Conservation (phyloP, 2,329 filamentous ascomycete species). For the Monosporascus sp. region DNA sequence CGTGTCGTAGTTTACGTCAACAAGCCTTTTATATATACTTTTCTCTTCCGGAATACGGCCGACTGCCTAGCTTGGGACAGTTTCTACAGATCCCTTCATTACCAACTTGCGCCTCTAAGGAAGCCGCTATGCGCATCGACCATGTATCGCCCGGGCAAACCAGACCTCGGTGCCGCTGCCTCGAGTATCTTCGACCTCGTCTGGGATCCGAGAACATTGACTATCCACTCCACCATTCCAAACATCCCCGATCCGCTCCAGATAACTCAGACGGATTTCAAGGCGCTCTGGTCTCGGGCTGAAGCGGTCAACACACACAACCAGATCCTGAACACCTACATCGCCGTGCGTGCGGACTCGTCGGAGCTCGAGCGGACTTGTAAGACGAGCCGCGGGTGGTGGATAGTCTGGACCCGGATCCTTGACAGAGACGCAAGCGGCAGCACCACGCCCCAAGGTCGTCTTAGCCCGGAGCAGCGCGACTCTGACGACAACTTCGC, state of each 20-base stretch:
- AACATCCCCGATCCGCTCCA: constrained; percentile 50
- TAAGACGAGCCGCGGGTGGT: constrained; percentile 64
- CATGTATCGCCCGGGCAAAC: constrained; percentile 48
- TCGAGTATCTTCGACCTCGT: constrained; percentile 55
- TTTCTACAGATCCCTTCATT: constrained; percentile 54
- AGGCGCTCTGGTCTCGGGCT: constrained; percentile 47
- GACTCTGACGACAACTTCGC: background rate
- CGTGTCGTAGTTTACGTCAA: constrained; percentile 69
- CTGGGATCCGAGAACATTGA: constrained; percentile 53
- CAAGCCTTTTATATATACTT: constrained; percentile 70
- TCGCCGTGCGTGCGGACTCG: constrained; percentile 35
- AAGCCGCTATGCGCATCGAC: constrained; percentile 53
- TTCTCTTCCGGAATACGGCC: constrained; percentile 62
- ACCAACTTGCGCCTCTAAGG: constrained; percentile 54
- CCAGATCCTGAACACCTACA: constrained; percentile 55
- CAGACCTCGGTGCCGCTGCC: constrained; percentile 27
- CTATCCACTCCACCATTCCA: constrained; percentile 59
- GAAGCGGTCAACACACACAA: constrained; percentile 62
- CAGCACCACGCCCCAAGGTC: background rate
- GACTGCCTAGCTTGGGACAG: constrained; percentile 50
- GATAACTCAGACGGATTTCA: constrained; percentile 15
- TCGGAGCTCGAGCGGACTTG: constrained; percentile 54
- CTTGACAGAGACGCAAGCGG: constrained; percentile 23
- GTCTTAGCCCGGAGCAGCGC: background rate
- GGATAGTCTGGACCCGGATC: constrained; percentile 62